These are phyloP conservation scores for Stereocaulon alpinum DNA, from an alignment of 495 filamentous ascomycete species.

Conservation along the genomic window DNA sequence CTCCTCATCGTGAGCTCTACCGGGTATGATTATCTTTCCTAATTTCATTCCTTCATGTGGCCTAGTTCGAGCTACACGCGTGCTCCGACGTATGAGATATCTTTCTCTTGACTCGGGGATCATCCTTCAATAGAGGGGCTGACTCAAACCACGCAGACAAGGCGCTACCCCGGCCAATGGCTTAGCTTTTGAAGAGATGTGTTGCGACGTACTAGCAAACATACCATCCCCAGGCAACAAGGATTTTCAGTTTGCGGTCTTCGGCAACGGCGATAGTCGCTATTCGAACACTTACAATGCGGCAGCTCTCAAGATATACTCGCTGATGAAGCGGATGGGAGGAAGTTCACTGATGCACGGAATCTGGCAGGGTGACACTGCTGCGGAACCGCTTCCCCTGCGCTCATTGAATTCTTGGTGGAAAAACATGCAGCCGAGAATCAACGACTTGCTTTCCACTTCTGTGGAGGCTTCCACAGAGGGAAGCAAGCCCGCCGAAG, in stretches of 20 bases:
- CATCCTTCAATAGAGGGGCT: too few species aligned
- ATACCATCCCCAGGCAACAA: background rate
- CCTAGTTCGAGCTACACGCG: too few species aligned
- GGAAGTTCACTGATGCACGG: constrained; percentile 9
- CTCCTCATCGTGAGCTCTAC: constrained; percentile 21
- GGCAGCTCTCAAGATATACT: constrained; percentile 15
- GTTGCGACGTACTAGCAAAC: background rate
- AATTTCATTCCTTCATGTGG: too few species aligned
- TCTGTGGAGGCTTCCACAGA: background rate
- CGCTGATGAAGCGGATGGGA: constrained; percentile 13
- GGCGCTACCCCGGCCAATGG: constrained; percentile 22
- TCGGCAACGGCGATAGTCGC: constrained; percentile 26
- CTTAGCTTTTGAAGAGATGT: constrained; percentile 1
- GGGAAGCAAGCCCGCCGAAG: background rate
- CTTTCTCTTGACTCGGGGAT: too few species aligned
- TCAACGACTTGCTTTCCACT: background rate
- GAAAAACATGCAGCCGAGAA: constrained; percentile 12
- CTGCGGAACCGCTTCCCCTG: constrained; percentile 13
- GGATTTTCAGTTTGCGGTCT: constrained; percentile 17
- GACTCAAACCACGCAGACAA: background rate
- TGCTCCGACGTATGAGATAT: too few species aligned
- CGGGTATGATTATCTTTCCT: background rate
- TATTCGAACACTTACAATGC: constrained; percentile 23
- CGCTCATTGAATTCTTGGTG: constrained; percentile 19
- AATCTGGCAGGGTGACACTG: constrained; percentile 19